These are phyloP conservation scores for Condylostoma magnum DNA, from an alignment of 169 alveolate genomes.

Conservation along the genomic window DNA sequence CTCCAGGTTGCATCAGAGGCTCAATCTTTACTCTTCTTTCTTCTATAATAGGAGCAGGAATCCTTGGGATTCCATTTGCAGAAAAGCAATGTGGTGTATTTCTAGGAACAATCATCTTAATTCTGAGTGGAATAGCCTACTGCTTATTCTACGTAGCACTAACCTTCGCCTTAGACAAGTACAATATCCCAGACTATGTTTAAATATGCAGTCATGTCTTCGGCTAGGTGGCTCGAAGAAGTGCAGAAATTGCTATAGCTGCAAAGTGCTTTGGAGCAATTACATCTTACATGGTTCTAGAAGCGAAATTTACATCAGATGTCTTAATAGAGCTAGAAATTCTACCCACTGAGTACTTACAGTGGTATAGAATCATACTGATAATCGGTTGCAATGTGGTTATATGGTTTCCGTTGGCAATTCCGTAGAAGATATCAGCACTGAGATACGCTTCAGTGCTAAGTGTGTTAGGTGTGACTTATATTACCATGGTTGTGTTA, in stretches of 20 bases:
- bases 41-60: slow-evolving; percentile 7
- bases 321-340: not conserved
- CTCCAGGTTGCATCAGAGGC: slow-evolving; percentile 11
- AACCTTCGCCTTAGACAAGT: not conserved
- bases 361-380: not conserved
- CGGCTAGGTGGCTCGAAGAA: not conserved
- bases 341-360: not conserved
- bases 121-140: not conserved
- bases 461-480: not conserved
- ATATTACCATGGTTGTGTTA: not conserved
- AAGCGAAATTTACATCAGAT: not conserved
- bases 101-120: not conserved
- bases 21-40: not conserved
- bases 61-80: slow-evolving; percentile 5
- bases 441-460: slow-evolving; percentile 1
- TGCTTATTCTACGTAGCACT: not conserved
- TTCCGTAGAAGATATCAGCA: not conserved
- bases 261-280: not conserved
- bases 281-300: not conserved
- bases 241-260: not conserved
- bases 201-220: not conserved
- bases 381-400: not conserved
- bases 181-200: not conserved
- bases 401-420: not conserved
- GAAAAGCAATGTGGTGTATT: slow-evolving; percentile 9